A percentile compares a stretch with the other conserved stretches of the same genome.
phyloP scores from a whole-genome alignment of 305 asterid species.

The Solanum hybrid region DNA sequence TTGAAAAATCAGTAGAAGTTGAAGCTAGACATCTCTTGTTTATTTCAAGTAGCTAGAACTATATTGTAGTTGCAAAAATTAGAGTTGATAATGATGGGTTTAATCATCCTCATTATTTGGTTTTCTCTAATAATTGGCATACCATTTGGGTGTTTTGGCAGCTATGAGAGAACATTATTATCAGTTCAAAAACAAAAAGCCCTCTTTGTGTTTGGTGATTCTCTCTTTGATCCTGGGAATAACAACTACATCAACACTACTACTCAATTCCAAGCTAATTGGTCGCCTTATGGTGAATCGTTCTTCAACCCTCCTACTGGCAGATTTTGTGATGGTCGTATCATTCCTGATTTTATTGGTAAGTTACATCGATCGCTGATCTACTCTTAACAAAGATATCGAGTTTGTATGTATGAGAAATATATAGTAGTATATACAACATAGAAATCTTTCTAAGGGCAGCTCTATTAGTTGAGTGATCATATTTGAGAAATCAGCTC shows the following conservation, averaged over 20 bases:
- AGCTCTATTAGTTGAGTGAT: neutral
- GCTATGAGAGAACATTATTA: neutral
- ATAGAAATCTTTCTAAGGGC: neutral
- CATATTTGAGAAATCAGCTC: neutral
- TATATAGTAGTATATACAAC: neutral
- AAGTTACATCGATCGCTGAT: neutral
- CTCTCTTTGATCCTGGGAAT: slow-evolving; percentile 7
- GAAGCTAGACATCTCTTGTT: neutral
- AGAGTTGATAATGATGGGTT: neutral
- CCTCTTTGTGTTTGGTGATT: slow-evolving; percentile 8
- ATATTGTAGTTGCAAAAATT: neutral
- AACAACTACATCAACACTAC: slow-evolving; percentile 6
- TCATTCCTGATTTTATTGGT: slow-evolving; percentile 5
- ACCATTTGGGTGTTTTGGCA: neutral
- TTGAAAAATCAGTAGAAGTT: neutral
- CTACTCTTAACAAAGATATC: neutral
- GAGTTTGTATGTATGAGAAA: no score
- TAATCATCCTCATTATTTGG: neutral
- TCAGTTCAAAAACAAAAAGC: neutral
- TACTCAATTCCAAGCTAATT: slow-evolving; percentile 7
- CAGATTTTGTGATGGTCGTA: slow-evolving; percentile 4
- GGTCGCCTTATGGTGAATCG: slow-evolving; percentile 5
- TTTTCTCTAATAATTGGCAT: neutral
- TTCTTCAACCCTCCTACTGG: neutral
- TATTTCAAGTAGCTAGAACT: neutral